Conservation (phyloP, 1,284 basidiomycete species). For the Ustilago sp. region DNA sequence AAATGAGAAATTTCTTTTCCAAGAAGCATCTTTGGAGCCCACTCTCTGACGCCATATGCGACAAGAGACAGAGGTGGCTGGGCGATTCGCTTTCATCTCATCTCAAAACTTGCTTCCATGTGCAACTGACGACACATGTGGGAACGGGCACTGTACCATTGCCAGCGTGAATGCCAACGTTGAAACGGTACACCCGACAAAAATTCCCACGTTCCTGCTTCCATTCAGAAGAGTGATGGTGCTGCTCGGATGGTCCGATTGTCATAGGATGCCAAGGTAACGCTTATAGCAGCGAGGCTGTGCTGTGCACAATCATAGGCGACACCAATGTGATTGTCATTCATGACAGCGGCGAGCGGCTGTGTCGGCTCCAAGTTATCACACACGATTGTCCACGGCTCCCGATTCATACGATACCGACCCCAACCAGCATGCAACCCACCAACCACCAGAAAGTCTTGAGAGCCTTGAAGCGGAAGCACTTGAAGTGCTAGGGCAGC, state of each 20-base stretch:
- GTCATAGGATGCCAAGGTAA: background rate
- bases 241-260: background rate
- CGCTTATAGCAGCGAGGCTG: background rate
- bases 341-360: background rate
- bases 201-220: background rate
- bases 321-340: background rate
- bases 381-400: no score
- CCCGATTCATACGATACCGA: background rate
- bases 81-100: no score
- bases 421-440: background rate
- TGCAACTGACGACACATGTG: no score
- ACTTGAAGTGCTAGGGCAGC: conserved; percentile 10
- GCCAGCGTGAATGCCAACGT: no score
- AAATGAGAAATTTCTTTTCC: background rate
- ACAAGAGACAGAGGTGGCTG: no score
- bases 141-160: no score
- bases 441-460: background rate
- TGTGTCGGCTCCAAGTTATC: background rate
- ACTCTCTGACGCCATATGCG: no score
- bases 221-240: background rate
- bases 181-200: no score
- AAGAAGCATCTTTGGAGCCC: no score
- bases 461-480: conserved; percentile 1
- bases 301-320: background rate
- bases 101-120: no score